phyloP scores from a whole-genome alignment of 768 basidiomycete genomes.

The Naganishia antarctica region DNA sequence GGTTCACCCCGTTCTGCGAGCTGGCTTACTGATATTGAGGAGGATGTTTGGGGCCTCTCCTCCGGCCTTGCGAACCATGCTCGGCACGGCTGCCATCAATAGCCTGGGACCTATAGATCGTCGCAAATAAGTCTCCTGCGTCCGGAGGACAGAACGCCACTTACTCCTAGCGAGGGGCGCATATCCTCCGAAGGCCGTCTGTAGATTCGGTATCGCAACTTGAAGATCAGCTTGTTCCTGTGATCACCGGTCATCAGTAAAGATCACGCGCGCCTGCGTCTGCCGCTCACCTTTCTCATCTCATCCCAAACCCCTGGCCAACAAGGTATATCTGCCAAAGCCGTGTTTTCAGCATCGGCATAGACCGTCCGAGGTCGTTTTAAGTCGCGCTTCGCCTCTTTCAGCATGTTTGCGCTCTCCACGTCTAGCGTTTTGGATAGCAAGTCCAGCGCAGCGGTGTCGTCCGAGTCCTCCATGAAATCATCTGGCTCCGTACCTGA shows the following conservation, averaged over 20 bases:
- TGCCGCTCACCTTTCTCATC: background rate
- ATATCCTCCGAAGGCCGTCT: conserved; percentile 2
- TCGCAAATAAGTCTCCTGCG: background rate
- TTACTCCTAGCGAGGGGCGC: background rate
- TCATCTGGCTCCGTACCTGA: background rate
- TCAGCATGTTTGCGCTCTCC: background rate
- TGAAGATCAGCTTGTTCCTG: background rate
- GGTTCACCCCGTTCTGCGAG: no score
- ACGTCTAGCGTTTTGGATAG: background rate
- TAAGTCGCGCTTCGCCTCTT: no score
- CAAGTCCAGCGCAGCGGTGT: background rate
- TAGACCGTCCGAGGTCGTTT: no score
- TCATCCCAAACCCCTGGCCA: conserved; percentile 14
- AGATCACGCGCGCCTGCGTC: no score
- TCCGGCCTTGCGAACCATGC: background rate
- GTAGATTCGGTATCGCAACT: background rate
- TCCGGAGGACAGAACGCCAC: background rate
- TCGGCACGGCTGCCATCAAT: conserved; percentile 4
- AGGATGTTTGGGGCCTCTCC: background rate
- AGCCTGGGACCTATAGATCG: background rate
- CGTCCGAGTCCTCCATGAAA: background rate
- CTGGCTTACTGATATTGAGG: background rate
- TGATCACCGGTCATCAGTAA: no score
- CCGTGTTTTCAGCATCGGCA: no score
- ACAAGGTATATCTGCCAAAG: background rate